These are phyloP conservation scores for Gracilaria caudata DNA, from an alignment of 23 red algal genomes.

Conservation along the genomic window DNA sequence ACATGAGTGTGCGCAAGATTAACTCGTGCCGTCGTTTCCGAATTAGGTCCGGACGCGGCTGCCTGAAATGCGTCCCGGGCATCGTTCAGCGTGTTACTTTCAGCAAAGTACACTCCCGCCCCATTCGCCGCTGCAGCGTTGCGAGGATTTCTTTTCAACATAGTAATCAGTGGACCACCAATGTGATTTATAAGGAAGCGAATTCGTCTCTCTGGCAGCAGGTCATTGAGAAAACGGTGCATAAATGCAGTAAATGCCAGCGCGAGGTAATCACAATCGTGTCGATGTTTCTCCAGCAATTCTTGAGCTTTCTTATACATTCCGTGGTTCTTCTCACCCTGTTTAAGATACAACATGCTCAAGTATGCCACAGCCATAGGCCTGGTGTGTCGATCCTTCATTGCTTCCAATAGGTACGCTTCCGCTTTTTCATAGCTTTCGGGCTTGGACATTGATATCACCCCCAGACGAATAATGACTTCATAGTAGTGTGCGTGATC, in stretches of 20 bases:
- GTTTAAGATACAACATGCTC: constrained; percentile 35
- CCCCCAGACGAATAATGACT: constrained; percentile 44
- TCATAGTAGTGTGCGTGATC: constrained; percentile 50
- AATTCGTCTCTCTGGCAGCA: constrained; percentile 52
- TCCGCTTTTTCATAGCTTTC: constrained; percentile 53
- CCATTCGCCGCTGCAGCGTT: constrained; percentile 69
- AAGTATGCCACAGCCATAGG: constrained; percentile 43
- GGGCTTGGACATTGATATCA: constrained; percentile 38
- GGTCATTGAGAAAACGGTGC: constrained; percentile 58
- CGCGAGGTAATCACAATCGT: constrained; percentile 62
- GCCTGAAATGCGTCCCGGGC: constrained; percentile 64
- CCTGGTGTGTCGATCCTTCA: constrained; percentile 32
- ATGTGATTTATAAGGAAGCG: constrained; percentile 67
- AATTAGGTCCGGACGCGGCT: constrained; percentile 33
- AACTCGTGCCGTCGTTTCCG: constrained; percentile 39
- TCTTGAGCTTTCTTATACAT: constrained; percentile 53
- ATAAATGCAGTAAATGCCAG: constrained; percentile 60
- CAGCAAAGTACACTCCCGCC: constrained; percentile 75
- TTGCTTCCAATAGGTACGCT: constrained; percentile 44
- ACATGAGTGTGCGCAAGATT: constrained; percentile 71
- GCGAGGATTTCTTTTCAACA: constrained; percentile 51
- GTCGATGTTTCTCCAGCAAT: constrained; percentile 44
- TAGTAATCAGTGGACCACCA: constrained; percentile 33
- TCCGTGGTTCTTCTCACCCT: constrained; percentile 25
- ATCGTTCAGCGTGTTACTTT: constrained; percentile 51